Conservation (phyloP, 2,329 filamentous ascomycete species). For the Penicillium sp. region DNA sequence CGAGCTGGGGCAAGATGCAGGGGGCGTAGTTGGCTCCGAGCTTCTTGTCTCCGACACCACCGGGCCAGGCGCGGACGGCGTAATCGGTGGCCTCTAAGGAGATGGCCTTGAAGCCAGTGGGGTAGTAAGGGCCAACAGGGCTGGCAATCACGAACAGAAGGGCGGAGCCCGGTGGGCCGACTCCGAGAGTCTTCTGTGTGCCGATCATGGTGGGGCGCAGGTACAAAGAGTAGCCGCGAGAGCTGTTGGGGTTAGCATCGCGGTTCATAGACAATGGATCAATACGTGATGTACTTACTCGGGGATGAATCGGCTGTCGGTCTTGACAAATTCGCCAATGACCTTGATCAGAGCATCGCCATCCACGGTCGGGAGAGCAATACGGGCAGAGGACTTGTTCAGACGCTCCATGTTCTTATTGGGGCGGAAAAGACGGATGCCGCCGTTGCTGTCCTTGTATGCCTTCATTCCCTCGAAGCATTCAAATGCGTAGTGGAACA, state of each 20-base stretch:
- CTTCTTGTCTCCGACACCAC: constrained; percentile 97
- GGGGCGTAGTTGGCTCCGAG: constrained; percentile 99
- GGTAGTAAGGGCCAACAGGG: constrained; percentile 96
- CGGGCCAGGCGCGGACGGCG: constrained; percentile 95
- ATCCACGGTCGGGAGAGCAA: constrained; percentile 88
- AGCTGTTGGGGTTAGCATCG: constrained; percentile 35
- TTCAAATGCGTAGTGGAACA: constrained; percentile 98
- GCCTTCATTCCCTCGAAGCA: constrained; percentile 99
- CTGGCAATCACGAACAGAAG: constrained; percentile 94
- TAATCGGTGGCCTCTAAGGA: constrained; percentile 95
- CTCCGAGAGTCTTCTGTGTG: constrained; percentile 90
- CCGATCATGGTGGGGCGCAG: constrained; percentile 96
- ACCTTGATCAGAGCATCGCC: constrained; percentile 73
- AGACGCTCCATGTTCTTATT: constrained; percentile 95
- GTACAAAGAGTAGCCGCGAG: constrained; percentile 89
- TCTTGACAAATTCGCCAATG: constrained; percentile 74
- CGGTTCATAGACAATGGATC: not conserved
- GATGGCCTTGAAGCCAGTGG: constrained; percentile 96
- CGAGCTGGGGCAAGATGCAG: constrained; percentile 92
- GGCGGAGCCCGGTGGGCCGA: constrained; percentile 87
- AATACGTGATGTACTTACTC: constrained; percentile 49
- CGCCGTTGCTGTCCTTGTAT: constrained; percentile 81
- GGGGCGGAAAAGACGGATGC: constrained; percentile 86
- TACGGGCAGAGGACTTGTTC: constrained; percentile 87
- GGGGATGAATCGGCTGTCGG: constrained; percentile 90